Evolutionary conservation across 108 stramenopile species (phyloP), one percentile per base, ranked within the genome.

Genomic region (Stephanodiscus minutulus): DNA sequence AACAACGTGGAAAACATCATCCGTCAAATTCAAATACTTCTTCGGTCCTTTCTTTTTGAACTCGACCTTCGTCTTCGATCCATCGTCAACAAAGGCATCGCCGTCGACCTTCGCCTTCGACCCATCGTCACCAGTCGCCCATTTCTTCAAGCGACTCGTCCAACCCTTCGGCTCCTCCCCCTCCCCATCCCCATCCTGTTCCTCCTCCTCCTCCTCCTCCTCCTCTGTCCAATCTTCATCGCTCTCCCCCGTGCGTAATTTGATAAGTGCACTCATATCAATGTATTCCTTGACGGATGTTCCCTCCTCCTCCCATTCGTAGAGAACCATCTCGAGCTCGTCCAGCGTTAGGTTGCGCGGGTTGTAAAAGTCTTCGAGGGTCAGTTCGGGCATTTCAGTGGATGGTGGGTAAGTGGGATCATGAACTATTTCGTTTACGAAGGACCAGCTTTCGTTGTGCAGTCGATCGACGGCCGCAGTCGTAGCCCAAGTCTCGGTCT

Each of bases 251-350:
- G 35, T 64, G 24, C 63, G 62, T 47, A 65, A 52, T 52, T 46
- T 6, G 22, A 31, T 25, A 49, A 65, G 35, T 13, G 20, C 33
- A 27, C 50, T 46, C 28, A 13, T 18, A 24, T 70, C 66, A 7
- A 56, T 36, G 18, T 70, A 70, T 50, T 70, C 69, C 6, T 21
- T 63, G 7, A 70, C 69, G 48, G 43, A 37, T 35, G 31, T 46
- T 28, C 37, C 69, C 63, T 52, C 69, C 31, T 70, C 69, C 31
- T 70, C 69, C 69, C 69, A 70, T 35, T 70, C 69, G 47, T 70
- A 70, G 0, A 70, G 44, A 10, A 64, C 27, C 1, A 33, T 64
- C 22, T 70, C 69, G 21, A 70, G 69, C 47, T 70, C 69, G 21
- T 70, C 69, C 39, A 29, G 28, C 11, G 69, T 70, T 35, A 70